These are phyloP conservation scores for Copromyces sp. DNA, from an alignment of 495 filamentous ascomycete genomes.

Conservation along the genomic window DNA sequence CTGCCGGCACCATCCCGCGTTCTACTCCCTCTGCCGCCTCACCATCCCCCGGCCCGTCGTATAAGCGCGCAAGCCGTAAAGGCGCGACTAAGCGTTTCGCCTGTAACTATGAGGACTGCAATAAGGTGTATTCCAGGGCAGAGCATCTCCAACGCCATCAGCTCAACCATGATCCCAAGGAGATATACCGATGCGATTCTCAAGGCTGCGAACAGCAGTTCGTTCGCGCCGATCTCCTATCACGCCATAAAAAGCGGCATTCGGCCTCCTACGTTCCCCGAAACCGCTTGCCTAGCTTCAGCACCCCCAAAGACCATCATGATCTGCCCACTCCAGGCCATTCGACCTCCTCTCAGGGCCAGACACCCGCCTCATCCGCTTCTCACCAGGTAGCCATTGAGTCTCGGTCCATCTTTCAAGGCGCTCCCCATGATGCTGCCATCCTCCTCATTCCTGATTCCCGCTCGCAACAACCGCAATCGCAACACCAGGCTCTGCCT, in stretches of 20 bases:
- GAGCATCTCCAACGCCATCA: conserved; percentile 70
- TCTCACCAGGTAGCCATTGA: conserved; percentile 18
- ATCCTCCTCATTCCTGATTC: conserved; percentile 35
- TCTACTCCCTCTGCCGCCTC: background rate
- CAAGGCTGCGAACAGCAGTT: conserved; percentile 81
- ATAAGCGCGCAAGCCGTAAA: conserved; percentile 42
- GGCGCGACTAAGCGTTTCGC: conserved; percentile 51
- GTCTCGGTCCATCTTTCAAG: conserved; percentile 26
- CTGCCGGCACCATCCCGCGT: background rate
- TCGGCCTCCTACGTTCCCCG: conserved; percentile 83
- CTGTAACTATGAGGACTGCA: conserved; percentile 76
- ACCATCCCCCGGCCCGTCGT: conserved; percentile 3
- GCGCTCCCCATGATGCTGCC: conserved; percentile 38
- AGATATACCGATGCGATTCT: conserved; percentile 89
- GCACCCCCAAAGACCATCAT: conserved; percentile 34
- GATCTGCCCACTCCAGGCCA: conserved; percentile 10
- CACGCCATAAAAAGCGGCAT: conserved; percentile 86
- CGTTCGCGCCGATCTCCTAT: conserved; percentile 84
- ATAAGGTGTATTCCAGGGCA: conserved; percentile 89
- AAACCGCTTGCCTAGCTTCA: conserved; percentile 72
- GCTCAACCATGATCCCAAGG: conserved; percentile 68
- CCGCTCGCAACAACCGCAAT: conserved; percentile 17
- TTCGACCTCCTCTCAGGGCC: conserved; percentile 10
- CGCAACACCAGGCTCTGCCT: conserved; percentile 10
- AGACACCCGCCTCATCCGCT: conserved; percentile 8